Base-by-base conservation (phyloP, 2,329 filamentous ascomycete genomes). In the Colletotrichum magnum region DNA sequence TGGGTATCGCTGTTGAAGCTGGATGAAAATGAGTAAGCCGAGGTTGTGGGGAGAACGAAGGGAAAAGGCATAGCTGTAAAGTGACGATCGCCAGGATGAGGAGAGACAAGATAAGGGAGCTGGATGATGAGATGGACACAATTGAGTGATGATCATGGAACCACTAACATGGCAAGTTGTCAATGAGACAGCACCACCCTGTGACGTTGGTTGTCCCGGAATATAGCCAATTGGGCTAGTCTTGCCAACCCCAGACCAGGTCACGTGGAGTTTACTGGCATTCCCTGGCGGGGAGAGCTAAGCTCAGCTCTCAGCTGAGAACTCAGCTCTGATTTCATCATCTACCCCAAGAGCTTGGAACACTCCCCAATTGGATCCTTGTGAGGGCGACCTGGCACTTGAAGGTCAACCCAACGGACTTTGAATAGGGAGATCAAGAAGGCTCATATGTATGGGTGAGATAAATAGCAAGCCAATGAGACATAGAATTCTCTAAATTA, bases 31-130 rank as follows among this genome's bases (percentile, higher is more conserved):
- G 93, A 91, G 77, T 97, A 92, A 62, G 92, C 89, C 41, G 94
- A 97, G 5, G 95, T 98, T 1, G 95, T 98, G 2, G 96, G 95
- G 39, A 98, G 89, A 12, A 89, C 83, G 77, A 97, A 98, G 13
- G 93, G 92, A 78, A 93, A 98, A 39, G 95, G 95, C 96, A 98
- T 98, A 50, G 75, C 82, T 73, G 52, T 24, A 18, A 5, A 24
- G 45, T 41, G 54, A 15, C n/a, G 18, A 13, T 16, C 28, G 50
- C 36, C 21, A n/a, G n/a, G 18, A 48, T 16, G 16, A 56, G 16
- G n/a, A 18, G 24, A 15, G 24, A 13, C 9, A 60, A 21, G 21
- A 7, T 26, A 16, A 18, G 24, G 26, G 24, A 53, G 36, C 15
- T 16, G 41, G 12, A 32, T n/a, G 41, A 52, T 39, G 54, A 32